Percentiles rank a stretch among this genome's conserved stretches.
Evolutionary conservation across 1,284 basidiomycete species (phyloP).

Genomic region (Naganishia sp.): DNA sequence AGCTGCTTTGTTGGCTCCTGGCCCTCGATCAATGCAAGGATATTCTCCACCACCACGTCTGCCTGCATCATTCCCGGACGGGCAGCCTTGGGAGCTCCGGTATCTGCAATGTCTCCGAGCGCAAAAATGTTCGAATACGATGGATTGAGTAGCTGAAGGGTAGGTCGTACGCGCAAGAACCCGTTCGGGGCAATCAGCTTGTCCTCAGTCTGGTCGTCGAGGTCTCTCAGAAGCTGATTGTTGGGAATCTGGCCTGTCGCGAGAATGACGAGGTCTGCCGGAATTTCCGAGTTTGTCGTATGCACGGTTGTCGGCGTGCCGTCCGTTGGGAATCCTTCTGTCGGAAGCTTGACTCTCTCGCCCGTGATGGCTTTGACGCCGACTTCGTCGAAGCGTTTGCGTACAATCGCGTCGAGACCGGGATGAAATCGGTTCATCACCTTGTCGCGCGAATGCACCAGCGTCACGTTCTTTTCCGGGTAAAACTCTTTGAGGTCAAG

Average conservation of each 20-base stretch:
- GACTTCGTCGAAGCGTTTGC: conserved; percentile 47
- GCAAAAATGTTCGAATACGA: conserved; percentile 65
- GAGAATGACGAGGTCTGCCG: conserved; percentile 40
- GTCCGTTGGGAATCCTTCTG: conserved; percentile 45
- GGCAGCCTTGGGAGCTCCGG: conserved; percentile 66
- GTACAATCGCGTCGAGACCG: conserved; percentile 58
- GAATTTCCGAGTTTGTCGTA: conserved; percentile 46
- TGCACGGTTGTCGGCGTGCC: conserved; percentile 44
- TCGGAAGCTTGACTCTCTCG: conserved; percentile 52
- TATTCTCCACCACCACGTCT: conserved; percentile 45
- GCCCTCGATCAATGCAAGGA: conserved; percentile 39
- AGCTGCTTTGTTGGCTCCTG: conserved; percentile 12
- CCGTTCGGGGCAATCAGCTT: conserved; percentile 43
- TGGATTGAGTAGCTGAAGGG: conserved; percentile 47
- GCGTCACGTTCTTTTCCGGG: conserved; percentile 63
- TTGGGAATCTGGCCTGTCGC: conserved; percentile 56
- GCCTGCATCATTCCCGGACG: conserved; percentile 48
- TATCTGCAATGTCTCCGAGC: conserved; percentile 69
- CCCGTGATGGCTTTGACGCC: conserved; percentile 53
- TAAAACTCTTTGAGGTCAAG: conserved; percentile 67
- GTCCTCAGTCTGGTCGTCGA: conserved; percentile 33
- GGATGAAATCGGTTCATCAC: conserved; percentile 65
- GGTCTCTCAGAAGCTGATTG: conserved; percentile 47
- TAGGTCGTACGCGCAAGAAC: conserved; percentile 50
- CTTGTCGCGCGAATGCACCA: conserved; percentile 66